A percentile compares a stretch with the other conserved stretches of the same genome.
These are phyloP conservation scores for Aphanocladium album DNA, from an alignment of 2,329 filamentous ascomycete genomes.

Conservation along the genomic window DNA sequence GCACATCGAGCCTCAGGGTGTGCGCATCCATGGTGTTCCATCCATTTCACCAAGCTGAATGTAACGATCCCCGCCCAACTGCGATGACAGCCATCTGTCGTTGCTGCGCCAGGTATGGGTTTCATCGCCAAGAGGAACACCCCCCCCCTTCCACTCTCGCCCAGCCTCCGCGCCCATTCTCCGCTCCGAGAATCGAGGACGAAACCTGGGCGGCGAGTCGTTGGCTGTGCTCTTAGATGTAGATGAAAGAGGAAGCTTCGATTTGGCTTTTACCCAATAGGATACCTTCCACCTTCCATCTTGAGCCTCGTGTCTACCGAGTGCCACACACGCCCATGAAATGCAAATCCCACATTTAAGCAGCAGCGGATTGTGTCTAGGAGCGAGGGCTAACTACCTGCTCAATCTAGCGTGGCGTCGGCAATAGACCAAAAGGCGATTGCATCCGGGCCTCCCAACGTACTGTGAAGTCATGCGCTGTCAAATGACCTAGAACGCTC, in stretches of 20 bases:
- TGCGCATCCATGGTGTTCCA: not conserved
- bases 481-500: not conserved
- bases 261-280: not conserved
- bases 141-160: not conserved
- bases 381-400: not conserved
- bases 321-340: slow-evolving; percentile 1
- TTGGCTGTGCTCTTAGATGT: not conserved
- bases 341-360: not conserved
- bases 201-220: not conserved
- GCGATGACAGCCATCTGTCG: not conserved
- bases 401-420: not conserved
- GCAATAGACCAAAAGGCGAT: not conserved
- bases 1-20: not conserved
- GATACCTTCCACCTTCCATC: not conserved
- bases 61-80: not conserved
- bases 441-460: not conserved
- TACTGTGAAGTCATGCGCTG: no score
- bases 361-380: not conserved
- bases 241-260: not conserved
- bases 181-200: not conserved
- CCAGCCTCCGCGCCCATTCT: not conserved
- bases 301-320: not conserved
- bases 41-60: not conserved
- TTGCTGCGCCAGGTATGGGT: not conserved
- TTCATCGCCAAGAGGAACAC: slow-evolving; percentile 5